Percentiles rank a stretch among this genome's conserved stretches.
Conservation (phyloP, 306 rosid species). For the Acacia melanoxylon region DNA sequence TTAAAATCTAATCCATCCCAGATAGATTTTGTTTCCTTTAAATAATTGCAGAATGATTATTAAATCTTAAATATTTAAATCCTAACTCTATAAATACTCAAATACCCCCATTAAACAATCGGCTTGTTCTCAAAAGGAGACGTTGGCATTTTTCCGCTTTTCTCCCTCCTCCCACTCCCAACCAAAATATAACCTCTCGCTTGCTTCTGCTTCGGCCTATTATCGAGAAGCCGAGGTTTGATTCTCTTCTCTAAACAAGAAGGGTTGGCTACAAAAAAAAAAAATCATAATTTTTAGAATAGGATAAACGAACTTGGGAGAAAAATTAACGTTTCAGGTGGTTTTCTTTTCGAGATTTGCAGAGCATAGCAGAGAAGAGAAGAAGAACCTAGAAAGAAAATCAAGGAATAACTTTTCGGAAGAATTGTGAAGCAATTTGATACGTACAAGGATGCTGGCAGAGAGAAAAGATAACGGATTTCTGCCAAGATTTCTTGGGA, state of each 20-base stretch:
- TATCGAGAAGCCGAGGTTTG: not conserved
- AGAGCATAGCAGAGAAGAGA: not conserved
- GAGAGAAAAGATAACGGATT: constrained; percentile 53
- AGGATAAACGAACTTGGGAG: not conserved
- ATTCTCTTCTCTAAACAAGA: not conserved
- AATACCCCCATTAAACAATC: too few relatives aligned
- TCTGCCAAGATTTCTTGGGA: constrained; percentile 76
- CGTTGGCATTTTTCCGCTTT: constrained; percentile 23
- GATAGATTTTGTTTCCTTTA: too few relatives aligned
- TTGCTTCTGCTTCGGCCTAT: not conserved
- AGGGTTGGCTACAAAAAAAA: not conserved
- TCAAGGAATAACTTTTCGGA: not conserved
- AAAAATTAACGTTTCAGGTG: not conserved
- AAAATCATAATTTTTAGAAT: too few relatives aligned
- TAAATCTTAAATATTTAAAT: too few relatives aligned
- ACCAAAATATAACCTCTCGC: not conserved
- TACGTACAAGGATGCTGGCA: constrained; percentile 9
- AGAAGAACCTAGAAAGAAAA: not conserved
- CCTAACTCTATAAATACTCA: too few relatives aligned
- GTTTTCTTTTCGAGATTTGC: not conserved
- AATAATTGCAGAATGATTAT: too few relatives aligned
- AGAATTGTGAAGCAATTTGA: not conserved
- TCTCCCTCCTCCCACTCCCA: not conserved
- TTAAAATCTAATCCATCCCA: too few relatives aligned
- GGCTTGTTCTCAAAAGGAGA: not conserved